Evolutionary conservation across 495 filamentous ascomycete species (phyloP), one percentile per base, ranked within the genome.

Genomic region (Neurospora intermedia): DNA sequence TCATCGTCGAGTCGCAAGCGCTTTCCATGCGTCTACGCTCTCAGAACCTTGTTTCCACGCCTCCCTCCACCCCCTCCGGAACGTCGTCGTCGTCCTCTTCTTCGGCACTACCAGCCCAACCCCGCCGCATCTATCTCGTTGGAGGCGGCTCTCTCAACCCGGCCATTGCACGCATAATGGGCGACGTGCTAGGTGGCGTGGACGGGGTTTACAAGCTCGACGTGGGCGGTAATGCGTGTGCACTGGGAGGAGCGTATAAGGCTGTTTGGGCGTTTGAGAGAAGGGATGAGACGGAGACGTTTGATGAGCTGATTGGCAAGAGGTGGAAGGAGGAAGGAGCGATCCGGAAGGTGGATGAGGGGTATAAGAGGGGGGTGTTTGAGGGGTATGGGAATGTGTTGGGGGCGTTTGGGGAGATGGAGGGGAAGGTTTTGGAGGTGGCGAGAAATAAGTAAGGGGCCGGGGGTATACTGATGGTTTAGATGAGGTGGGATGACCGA

Each of bases 211-310:
- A 92, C 78, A 90, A 89, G 82, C 87, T 99, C 4, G 94, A 98
- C 80, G 91, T 98, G 31, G 94, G 95, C n/a, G 93, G 94, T 7
- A 97, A 97, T 82, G 94, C 96, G 40, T 99, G 96, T 81, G 96
- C 94, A 23, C 81, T 99, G 10, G 96, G 94, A 13, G 94, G 93
- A 20, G 96, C 95, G n/a, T 97, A 99, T 80, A 97, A 97, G 83
- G 95, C 96, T 69, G 91, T 94, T 0, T 99, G 96, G 96, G 93
- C 90, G 1, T 84, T 93, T 42, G 94, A 97, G 83, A 83, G 93
- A 41, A 82, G 91, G 54, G 77, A 80, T 27, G 78, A 75, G 7
- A 87, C 87, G 35, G 89, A 97, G 86, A 91, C 87, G 11, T 99
- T 98, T 84, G 96, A 98, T 79, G 89, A 94, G 45, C 84, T 96